Evolutionary conservation across 2,329 filamentous ascomycete genomes (phyloP).

Genomic region (Fusarium coffeatum): DNA sequence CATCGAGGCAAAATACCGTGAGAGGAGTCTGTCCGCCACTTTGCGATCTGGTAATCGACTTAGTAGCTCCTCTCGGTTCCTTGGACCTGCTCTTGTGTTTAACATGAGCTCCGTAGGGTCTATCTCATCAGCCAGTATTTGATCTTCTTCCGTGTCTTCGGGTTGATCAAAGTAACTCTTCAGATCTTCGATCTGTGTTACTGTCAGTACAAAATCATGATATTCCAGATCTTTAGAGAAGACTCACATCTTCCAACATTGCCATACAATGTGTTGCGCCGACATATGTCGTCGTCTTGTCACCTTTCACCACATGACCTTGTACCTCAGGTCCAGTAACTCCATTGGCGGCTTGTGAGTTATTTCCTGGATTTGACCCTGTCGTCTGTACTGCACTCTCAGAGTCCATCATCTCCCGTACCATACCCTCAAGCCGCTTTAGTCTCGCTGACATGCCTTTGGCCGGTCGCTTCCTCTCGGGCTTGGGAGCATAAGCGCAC

Average conservation of each 20-base stretch:
- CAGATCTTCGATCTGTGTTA: slow-evolving; percentile 66
- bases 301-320: slow-evolving; percentile 59
- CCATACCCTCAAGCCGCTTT: slow-evolving; percentile 67
- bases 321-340: slow-evolving; percentile 41
- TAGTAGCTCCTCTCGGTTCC: slow-evolving; percentile 60
- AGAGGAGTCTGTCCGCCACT: slow-evolving; percentile 63
- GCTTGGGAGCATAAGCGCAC: slow-evolving; percentile 63
- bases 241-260: slow-evolving; percentile 68
- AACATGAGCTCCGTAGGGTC: slow-evolving; percentile 59
- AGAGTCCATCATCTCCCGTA: slow-evolving; percentile 65
- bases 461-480: slow-evolving; percentile 54
- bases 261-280: slow-evolving; percentile 71
- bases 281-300: slow-evolving; percentile 62
- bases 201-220: slow-evolving; percentile 4
- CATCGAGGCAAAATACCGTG: slow-evolving; percentile 65
- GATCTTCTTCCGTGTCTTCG: slow-evolving; percentile 52
- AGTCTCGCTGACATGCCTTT: slow-evolving; percentile 66
- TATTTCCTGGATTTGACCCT: background rate
- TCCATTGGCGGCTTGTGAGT: slow-evolving; percentile 13
- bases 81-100: slow-evolving; percentile 53
- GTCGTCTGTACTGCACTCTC: slow-evolving; percentile 41
- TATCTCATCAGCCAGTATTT: slow-evolving; percentile 50
- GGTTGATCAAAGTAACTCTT: slow-evolving; percentile 67
- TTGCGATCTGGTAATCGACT: slow-evolving; percentile 59
- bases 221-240: background rate